Conservation (phyloP, 331 rosid species). For the Acacia concinna region DNA sequence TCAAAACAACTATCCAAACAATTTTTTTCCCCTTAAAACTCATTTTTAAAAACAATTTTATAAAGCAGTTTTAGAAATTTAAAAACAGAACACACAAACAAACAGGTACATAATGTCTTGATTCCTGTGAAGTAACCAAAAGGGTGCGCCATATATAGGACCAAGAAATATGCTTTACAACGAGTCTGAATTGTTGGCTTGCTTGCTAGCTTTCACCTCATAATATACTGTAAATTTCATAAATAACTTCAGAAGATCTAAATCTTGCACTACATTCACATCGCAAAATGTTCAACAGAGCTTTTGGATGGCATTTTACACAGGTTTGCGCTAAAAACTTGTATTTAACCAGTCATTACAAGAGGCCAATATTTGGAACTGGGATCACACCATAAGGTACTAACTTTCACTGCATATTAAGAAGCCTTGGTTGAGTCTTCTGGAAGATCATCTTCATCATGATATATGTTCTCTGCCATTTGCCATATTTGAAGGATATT, state of each 20-base stretch:
- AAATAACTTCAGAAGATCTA: neutral
- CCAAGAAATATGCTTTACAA: neutral
- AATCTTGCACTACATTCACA: neutral
- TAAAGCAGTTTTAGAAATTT: no score
- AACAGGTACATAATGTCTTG: no score
- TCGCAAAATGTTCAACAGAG: neutral
- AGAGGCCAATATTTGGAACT: neutral
- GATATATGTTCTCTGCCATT: constrained; percentile 98
- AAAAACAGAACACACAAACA: no score
- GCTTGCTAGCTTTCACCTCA: neutral
- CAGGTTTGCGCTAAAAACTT: neutral
- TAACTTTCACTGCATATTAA: constrained; percentile 31
- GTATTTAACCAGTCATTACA: neutral
- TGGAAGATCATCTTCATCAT: constrained; percentile 92
- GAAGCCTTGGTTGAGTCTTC: constrained; percentile 74
- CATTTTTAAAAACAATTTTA: no score
- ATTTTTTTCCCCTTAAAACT: no score
- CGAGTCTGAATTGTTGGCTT: neutral
- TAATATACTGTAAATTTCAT: neutral
- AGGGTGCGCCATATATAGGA: neutral
- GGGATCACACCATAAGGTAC: neutral
- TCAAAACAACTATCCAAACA: no score
- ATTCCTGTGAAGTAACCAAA: neutral
- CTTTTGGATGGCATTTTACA: neutral
- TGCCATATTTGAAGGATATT: constrained; percentile 98